These are phyloP conservation scores for Populus hybrid DNA, from an alignment of 441 rosid genomes.

Conservation along the genomic window DNA sequence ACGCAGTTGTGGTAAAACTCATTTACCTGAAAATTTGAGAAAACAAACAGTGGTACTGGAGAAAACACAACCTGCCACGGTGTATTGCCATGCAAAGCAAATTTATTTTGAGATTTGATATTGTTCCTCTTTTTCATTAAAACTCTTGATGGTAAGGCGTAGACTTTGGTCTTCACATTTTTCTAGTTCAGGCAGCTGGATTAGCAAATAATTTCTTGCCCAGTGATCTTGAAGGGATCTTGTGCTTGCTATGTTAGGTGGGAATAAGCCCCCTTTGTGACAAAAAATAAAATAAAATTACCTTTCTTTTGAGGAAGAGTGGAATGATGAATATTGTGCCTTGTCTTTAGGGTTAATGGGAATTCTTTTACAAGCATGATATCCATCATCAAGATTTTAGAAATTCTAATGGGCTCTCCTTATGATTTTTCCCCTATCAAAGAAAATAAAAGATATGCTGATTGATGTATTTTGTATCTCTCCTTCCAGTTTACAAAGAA, in stretches of 20 bases:
- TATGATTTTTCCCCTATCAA: background rate
- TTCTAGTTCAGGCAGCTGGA: background rate
- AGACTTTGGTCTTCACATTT: background rate
- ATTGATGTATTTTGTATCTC: background rate
- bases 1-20: background rate
- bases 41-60: background rate
- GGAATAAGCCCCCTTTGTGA: background rate
- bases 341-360: background rate
- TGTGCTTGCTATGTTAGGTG: background rate
- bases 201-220: background rate
- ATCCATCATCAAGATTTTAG: background rate
- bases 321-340: background rate
- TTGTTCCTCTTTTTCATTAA: background rate
- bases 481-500: constrained; percentile 73
- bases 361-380: background rate
- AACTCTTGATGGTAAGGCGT: background rate
- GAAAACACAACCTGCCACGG: background rate
- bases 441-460: background rate
- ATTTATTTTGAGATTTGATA: background rate
- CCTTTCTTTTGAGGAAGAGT: background rate
- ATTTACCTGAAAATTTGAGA: background rate
- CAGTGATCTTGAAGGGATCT: background rate
- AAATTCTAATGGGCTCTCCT: background rate
- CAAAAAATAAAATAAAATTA: background rate
- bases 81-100: background rate